A percentile compares a stretch with the other conserved stretches of the same genome.
phyloP scores from a whole-genome alignment of 2,329 filamentous ascomycete species.

The Fusarium sambucinum region DNA sequence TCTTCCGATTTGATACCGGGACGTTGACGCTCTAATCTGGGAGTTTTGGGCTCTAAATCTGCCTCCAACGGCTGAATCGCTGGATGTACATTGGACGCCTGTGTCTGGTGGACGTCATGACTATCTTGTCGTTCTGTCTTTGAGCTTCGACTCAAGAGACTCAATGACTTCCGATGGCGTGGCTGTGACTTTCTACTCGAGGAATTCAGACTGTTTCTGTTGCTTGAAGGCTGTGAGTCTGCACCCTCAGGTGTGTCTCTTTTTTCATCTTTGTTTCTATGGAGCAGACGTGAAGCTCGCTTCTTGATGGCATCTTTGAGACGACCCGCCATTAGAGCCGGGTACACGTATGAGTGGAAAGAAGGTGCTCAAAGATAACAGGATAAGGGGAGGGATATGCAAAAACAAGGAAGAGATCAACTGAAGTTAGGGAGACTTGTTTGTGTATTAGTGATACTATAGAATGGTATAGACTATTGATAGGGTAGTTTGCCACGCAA shows the following conservation, averaged over 20 bases:
- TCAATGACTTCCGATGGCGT: slow-evolving; percentile 27
- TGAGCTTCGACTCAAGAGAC: slow-evolving; percentile 19
- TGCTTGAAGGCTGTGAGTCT: neutral
- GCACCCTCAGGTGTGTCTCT: neutral
- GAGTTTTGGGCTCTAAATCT: slow-evolving; percentile 26
- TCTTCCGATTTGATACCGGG: slow-evolving; percentile 17
- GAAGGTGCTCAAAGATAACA: neutral
- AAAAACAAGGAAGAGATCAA: slow-evolving; percentile 1
- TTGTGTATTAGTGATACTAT: slow-evolving; percentile 20
- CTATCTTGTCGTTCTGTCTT: slow-evolving; percentile 9
- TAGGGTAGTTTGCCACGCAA: neutral
- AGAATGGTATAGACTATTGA: neutral
- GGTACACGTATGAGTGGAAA: neutral
- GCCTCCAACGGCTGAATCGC: slow-evolving; percentile 30
- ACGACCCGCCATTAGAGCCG: slow-evolving; percentile 28
- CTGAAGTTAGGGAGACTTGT: neutral
- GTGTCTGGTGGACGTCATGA: neutral
- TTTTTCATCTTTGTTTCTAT: neutral
- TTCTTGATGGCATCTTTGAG: slow-evolving; percentile 39
- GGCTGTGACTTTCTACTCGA: neutral
- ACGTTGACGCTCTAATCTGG: slow-evolving; percentile 29
- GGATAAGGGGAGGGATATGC: neutral
- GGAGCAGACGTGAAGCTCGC: slow-evolving; percentile 35
- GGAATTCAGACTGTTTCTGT: slow-evolving; percentile 8
- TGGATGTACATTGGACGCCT: slow-evolving; percentile 26